Percentiles rank a stretch among this genome's conserved stretches.
phyloP scores from a whole-genome alignment of 257 asterid species.

The Eucommia ulmoides region DNA sequence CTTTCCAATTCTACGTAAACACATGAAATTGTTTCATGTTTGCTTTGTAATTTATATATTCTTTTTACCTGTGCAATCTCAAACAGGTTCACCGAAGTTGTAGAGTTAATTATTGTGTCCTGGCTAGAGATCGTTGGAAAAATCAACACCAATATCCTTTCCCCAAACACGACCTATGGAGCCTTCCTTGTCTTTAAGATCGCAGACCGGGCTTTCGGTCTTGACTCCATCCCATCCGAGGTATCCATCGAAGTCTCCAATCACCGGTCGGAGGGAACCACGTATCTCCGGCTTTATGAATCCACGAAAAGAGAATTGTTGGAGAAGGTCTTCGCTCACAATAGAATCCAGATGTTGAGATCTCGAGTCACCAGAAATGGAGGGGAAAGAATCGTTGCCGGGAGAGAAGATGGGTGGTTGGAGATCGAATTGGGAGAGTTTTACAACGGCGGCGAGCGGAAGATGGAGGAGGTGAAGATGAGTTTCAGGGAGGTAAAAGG shows the following conservation, averaged over 20 bases:
- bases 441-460: slow-evolving; percentile 22
- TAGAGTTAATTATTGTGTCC: slow-evolving; percentile 26
- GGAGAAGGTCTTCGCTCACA: neutral
- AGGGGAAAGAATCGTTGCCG: slow-evolving; percentile 12
- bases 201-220: slow-evolving; percentile 49
- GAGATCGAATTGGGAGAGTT: slow-evolving; percentile 71
- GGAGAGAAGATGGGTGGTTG: slow-evolving; percentile 58
- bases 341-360: slow-evolving; percentile 1
- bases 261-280: slow-evolving; percentile 9
- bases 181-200: slow-evolving; percentile 48
- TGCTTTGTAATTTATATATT: no score
- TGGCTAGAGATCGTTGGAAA: slow-evolving; percentile 50
- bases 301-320: neutral
- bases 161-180: slow-evolving; percentile 45
- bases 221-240: slow-evolving; percentile 31
- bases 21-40: no score
- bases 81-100: slow-evolving; percentile 23
- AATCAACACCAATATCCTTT: slow-evolving; percentile 26
- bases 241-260: slow-evolving; percentile 30
- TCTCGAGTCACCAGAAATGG: slow-evolving; percentile 6
- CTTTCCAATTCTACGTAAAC: no score
- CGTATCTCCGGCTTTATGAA: slow-evolving; percentile 9
- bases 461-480: slow-evolving; percentile 22
- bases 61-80: no score
- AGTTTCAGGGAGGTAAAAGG: slow-evolving; percentile 5